Base-by-base conservation (phyloP, 202 grass and related monocot genomes). In the Panicum virgatum region DNA sequence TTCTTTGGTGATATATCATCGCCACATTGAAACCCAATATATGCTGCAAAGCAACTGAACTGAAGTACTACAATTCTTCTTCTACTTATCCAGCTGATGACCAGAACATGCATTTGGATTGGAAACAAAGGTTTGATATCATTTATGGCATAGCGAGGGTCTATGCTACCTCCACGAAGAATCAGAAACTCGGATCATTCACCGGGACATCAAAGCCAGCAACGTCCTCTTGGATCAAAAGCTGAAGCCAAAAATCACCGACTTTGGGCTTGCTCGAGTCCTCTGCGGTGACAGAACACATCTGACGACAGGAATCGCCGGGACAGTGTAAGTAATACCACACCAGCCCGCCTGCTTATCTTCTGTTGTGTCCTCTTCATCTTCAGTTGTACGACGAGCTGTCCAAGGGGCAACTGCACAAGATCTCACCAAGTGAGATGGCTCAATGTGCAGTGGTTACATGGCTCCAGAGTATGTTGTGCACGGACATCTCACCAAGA, bases 401-500 rank as follows among this genome's bases (percentile, higher is more conserved):
- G 30, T 57, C 36, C 61, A 18, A 25, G 15, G 16, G 9, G 38
- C 15, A 71, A 4, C 39, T 48, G 38, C 61, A 53, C 48, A 8
- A 10, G 22, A 39, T 42, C 78, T 57, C 25, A 81, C 26, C 37
- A 25, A 57, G 5, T 20, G 26, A 50, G 12, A 62, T 47, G 66
- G 51, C 12, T 47, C 25, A 37, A 50, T 82, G 39, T 52, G 73
- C 37, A 86, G 79, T 29, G 88, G 83, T 14, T 90, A 86, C 47
- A 86, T 90, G 79, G 83, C 88, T 74, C 88, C 88, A 0, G 88
- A 90, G 38, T 90, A 90, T 30, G 43, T 89, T 25, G 87, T 85
- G 18, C 82, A 80, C 12, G 82, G 87, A 58, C 72, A 85, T 19
- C 73, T 89, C 34, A 85, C 78, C 8, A 57, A 89, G 64, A 89